Evolutionary conservation across 2,329 filamentous ascomycete species (phyloP).

Genomic region (Stagonosporopsis vannaccii): DNA sequence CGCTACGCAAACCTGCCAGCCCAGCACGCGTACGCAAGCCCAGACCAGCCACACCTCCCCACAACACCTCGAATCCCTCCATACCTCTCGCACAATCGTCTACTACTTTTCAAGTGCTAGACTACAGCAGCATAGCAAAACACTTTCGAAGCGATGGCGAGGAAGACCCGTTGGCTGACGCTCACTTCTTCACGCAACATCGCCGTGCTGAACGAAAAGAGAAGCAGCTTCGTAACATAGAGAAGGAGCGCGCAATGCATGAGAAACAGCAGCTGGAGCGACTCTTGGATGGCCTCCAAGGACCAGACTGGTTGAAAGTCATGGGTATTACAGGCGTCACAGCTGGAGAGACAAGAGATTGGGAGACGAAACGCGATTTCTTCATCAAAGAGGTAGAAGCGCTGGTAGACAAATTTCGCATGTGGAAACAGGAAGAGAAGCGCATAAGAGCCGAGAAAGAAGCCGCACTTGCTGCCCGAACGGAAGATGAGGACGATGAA

Average conservation of each 20-base stretch:
- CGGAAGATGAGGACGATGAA: constrained; percentile 54
- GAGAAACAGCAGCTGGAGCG: constrained; percentile 71
- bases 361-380: constrained; percentile 82
- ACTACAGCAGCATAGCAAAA: constrained; percentile 51
- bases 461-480: constrained; percentile 61
- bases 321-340: constrained; percentile 89
- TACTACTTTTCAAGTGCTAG: constrained; percentile 48
- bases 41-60: constrained; percentile 27
- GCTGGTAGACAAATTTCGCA: constrained; percentile 84
- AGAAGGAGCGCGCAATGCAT: constrained; percentile 70
- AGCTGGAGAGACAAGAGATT: constrained; percentile 84
- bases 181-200: constrained; percentile 65
- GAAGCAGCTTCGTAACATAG: constrained; percentile 72
- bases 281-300: constrained; percentile 80
- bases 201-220: constrained; percentile 69
- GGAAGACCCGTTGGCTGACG: constrained; percentile 64
- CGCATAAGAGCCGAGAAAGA: constrained; percentile 79
- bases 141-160: constrained; percentile 42
- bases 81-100: constrained; percentile 35
- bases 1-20: constrained; percentile 32
- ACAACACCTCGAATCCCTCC: constrained; percentile 21
- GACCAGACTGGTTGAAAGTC: constrained; percentile 89
- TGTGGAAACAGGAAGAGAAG: constrained; percentile 91
- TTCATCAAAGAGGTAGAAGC: constrained; percentile 84
- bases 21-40: constrained; percentile 38